Conservation (phyloP, 768 basidiomycete genomes). For the Lentinus brumalis region DNA sequence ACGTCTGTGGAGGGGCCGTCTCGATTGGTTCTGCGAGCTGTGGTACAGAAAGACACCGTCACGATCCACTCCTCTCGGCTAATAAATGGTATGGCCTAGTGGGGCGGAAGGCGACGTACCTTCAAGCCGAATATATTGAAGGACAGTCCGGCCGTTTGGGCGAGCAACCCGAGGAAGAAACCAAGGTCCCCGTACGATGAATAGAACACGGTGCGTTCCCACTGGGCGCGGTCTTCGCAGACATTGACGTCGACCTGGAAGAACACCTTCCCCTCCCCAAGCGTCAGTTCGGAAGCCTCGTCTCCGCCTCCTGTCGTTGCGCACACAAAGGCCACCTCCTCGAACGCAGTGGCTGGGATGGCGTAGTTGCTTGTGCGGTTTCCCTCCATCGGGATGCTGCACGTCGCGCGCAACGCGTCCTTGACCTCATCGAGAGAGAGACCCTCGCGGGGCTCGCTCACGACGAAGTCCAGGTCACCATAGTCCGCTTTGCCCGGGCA, state of each 20-base stretch:
- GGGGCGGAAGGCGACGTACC: slow-evolving; percentile 35
- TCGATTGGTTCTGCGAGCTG: slow-evolving; percentile 34
- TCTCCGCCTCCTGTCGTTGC: slow-evolving; percentile 27
- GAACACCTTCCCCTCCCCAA: slow-evolving; percentile 26
- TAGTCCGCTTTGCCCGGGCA: slow-evolving; percentile 66
- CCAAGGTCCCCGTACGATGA: slow-evolving; percentile 72
- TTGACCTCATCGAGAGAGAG: slow-evolving; percentile 28
- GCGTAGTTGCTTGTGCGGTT: slow-evolving; percentile 68
- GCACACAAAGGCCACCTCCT: slow-evolving; percentile 40
- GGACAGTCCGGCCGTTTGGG: slow-evolving; percentile 50
- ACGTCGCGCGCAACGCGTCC: slow-evolving; percentile 47
- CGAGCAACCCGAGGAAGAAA: slow-evolving; percentile 65
- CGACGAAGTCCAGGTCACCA: slow-evolving; percentile 73
- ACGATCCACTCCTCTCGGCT: background rate
- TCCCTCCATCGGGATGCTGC: slow-evolving; percentile 49
- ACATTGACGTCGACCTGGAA: slow-evolving; percentile 68
- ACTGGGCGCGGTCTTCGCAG: slow-evolving; percentile 51
- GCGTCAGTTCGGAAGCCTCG: background rate
- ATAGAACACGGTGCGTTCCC: slow-evolving; percentile 53
- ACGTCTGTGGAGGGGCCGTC: slow-evolving; percentile 38
- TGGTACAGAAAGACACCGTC: slow-evolving; percentile 15
- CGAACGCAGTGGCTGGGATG: slow-evolving; percentile 42
- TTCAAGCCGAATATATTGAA: slow-evolving; percentile 60
- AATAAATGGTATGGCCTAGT: background rate
- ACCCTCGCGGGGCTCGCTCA: slow-evolving; percentile 43